phyloP scores from a whole-genome alignment of 192 early-diverging fungal species.

The Coemansia aciculifera region DNA sequence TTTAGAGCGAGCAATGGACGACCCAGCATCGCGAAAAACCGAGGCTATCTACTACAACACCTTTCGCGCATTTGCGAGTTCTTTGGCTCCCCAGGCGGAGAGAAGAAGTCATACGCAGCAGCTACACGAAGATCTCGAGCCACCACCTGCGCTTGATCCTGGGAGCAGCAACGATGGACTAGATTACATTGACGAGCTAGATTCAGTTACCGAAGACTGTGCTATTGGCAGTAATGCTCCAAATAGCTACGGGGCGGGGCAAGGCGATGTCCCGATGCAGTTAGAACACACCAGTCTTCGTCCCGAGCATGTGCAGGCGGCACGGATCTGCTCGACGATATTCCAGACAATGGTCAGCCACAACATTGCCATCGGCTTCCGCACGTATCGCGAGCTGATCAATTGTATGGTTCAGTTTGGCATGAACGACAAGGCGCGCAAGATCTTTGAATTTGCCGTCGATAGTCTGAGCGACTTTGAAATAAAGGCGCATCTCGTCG shows the following conservation, averaged over 20 bases:
- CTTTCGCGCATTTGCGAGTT: constrained; percentile 33
- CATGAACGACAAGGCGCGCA: constrained; percentile 44
- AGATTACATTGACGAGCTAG: constrained; percentile 28
- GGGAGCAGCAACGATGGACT: constrained; percentile 12
- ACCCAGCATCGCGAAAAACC: constrained; percentile 19
- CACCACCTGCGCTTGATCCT: background rate
- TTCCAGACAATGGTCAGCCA: constrained; percentile 41
- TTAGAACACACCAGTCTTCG: background rate
- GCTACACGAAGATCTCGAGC: background rate
- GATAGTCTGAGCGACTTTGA: constrained; percentile 19
- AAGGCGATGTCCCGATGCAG: background rate
- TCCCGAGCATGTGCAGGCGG: constrained; percentile 26
- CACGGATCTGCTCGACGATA: constrained; percentile 35
- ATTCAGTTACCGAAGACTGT: constrained; percentile 10
- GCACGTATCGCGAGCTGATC: constrained; percentile 49
- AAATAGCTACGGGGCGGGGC: background rate
- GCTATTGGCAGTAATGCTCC: background rate
- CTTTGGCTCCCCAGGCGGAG: constrained; percentile 13
- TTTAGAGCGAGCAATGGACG: constrained; percentile 41
- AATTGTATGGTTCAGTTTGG: constrained; percentile 34
- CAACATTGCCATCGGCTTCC: constrained; percentile 16
- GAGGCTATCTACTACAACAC: constrained; percentile 46
- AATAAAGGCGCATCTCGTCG: constrained; percentile 29
- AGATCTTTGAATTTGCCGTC: constrained; percentile 45
- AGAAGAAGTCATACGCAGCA: background rate